Conservation (phyloP, 2,329 filamentous ascomycete genomes). For the Fusarium sp. region DNA sequence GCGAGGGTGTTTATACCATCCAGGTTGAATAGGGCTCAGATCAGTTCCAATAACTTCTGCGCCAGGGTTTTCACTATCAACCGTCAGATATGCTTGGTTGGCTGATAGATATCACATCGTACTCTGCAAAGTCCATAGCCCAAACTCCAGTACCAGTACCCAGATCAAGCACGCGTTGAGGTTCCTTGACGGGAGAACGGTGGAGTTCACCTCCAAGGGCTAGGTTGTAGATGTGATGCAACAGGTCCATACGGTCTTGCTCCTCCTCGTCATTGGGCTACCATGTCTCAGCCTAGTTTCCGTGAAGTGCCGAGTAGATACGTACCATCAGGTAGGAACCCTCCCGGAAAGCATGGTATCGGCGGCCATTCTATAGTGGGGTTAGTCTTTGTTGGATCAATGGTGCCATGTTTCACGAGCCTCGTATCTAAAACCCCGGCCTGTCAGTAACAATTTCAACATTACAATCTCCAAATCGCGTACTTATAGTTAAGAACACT, state of each 20-base stretch:
- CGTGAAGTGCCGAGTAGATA: not conserved
- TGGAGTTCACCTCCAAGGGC: not conserved
- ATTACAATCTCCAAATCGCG: not conserved
- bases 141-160: conserved; percentile 10
- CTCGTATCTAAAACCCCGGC: not conserved
- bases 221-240: conserved; percentile 6
- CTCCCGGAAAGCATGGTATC: conserved; percentile 12
- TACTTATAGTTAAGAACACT: conserved; percentile 12
- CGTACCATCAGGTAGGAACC: conserved; percentile 7
- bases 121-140: conserved; percentile 19
- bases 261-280: conserved; percentile 46
- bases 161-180: conserved; percentile 6
- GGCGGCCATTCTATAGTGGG: not conserved
- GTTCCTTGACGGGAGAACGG: not conserved
- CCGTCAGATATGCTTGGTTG: not conserved
- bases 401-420: not conserved
- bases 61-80: conserved; percentile 7
- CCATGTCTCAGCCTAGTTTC: not conserved
- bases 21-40: conserved; percentile 25
- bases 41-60: conserved; percentile 22
- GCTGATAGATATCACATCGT: not conserved
- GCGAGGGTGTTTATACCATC: conserved; percentile 1
- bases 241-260: conserved; percentile 13
- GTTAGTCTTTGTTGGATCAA: not conserved
- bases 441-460: not conserved